Conservation (phyloP, 345 rosid species). For the Angophora floribunda region DNA sequence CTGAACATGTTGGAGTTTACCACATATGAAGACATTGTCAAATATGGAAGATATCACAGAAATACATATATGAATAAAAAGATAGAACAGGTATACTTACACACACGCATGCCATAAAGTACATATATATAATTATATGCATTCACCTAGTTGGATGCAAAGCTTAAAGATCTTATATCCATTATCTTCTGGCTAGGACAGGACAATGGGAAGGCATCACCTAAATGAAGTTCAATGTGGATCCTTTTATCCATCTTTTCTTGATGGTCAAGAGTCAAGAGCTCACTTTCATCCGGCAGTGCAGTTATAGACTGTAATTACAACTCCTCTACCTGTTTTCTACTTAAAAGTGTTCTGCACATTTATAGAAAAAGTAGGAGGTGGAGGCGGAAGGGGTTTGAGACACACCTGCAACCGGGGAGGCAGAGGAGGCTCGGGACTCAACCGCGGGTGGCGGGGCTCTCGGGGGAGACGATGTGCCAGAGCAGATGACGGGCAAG, state of each 20-base stretch:
- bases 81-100: not conserved
- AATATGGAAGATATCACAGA: not conserved
- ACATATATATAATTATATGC: not conserved
- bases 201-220: not conserved
- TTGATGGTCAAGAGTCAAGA: not conserved
- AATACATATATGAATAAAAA: not conserved
- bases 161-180: not conserved
- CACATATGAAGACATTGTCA: not conserved
- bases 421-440: too few species aligned
- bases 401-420: too few species aligned
- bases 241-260: not conserved
- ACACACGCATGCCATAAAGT: not conserved
- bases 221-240: not conserved
- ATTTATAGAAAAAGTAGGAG: too few species aligned
- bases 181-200: not conserved
- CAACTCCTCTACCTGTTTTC: not conserved
- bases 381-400: too few species aligned
- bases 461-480: too few species aligned
- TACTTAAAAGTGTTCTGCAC: not conserved
- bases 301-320: not conserved
- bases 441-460: too few species aligned
- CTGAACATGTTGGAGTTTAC: not conserved
- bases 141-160: not conserved
- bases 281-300: not conserved
- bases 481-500: too few species aligned